Conservation (phyloP, 2,329 filamentous ascomycete species). For the Colletotrichum sp. region DNA sequence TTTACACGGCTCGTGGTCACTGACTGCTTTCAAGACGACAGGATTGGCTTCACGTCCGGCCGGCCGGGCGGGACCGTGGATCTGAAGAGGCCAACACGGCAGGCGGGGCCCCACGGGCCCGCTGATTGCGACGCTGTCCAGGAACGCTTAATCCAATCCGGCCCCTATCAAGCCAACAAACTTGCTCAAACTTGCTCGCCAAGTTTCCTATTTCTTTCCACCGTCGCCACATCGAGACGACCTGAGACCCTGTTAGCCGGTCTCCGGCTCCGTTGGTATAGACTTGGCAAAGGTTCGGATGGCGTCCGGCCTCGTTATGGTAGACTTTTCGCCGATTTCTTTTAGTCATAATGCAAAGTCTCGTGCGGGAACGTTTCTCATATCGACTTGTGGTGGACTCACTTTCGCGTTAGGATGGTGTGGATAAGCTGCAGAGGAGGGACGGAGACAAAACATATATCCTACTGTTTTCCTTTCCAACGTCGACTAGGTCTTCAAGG, state of each 20-base stretch:
- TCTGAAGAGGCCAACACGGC: neutral
- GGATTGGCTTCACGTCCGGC: neutral
- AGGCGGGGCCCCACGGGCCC: constrained; percentile 29
- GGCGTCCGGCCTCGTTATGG: neutral
- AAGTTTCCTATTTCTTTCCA: neutral
- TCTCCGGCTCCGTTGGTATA: neutral
- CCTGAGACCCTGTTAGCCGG: neutral
- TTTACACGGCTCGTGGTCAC: neutral
- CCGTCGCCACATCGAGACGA: neutral
- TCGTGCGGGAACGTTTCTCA: neutral
- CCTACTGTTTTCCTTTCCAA: accelerated
- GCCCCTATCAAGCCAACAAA: neutral
- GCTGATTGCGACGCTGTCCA: constrained; percentile 27
- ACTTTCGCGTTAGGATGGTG: neutral
- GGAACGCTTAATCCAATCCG: neutral
- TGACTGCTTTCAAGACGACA: neutral
- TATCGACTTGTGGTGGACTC: neutral
- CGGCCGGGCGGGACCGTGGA: neutral
- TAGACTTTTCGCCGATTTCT: neutral
- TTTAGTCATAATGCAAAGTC: neutral
- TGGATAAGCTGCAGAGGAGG: neutral
- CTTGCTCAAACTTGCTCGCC: neutral
- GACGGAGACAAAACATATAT: neutral
- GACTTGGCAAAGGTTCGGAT: neutral
- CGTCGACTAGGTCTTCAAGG: accelerated